Evolutionary conservation across 805 yeast species (phyloP), one percentile per base, ranked within the genome.

Genomic region (Ogataea glucozyma): DNA sequence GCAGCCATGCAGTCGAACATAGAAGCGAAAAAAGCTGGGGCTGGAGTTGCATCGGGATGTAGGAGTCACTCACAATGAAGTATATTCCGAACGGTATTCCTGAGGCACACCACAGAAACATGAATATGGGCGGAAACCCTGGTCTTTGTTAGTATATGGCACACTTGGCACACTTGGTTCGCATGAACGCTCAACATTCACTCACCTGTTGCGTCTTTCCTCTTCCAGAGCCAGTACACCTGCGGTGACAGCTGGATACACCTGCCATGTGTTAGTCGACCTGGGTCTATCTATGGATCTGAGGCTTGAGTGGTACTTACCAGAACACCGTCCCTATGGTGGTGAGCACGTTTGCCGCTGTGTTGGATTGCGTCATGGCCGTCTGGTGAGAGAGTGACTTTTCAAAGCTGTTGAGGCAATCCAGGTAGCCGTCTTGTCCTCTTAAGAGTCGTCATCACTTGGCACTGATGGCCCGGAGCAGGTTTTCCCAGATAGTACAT

Each of bases 281-380:
- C 17, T 14, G 6, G 6, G n/a, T n/a, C n/a, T n/a, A n/a, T n/a
- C n/a, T 13, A 6, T 7, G 6, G 18, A 10, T 27, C 10, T 20
- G 11, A 9, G 16, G 14, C 18, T 19, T 14, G 5, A n/a, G n/a
- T n/a, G n/a, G n/a, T n/a, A 44, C 55, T 26, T 30, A 51, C 97
- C 97, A 91, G 43, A 87, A 71, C 1, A 91, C 83, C 0, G 98
- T 91, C 2, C 97, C 98, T 3, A 87, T 72, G 8, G 96, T 90
- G 3, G 89, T 95, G 43, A 88, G 71, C 1, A 85, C 86, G 37
- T 86, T 88, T 11, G 88, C 78, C 1, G 85, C 86, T 4, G 72
- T 49, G 26, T 48, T 48, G 1, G 45, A 30, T n/a, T 47, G 27
- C 5, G 51, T 41, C 61, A 56, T 57, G 29, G 13, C 24, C 7